Conservation (phyloP, 1,139 yeast genomes). For the Taiozyma onychis region DNA sequence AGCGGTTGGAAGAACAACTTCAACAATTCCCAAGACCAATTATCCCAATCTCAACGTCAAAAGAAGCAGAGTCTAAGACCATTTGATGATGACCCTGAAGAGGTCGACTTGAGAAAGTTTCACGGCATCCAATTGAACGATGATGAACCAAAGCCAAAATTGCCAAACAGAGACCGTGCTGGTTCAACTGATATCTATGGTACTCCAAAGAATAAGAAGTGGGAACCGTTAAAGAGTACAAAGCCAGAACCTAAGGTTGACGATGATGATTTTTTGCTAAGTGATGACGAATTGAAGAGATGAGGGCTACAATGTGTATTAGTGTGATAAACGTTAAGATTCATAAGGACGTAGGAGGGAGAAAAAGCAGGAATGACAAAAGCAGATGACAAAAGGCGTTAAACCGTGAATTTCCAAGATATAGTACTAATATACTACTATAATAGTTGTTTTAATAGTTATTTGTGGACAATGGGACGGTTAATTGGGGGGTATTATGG, state of each 20-base stretch:
- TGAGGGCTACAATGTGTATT: background rate
- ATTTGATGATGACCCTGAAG: conserved; percentile 52
- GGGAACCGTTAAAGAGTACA: conserved; percentile 58
- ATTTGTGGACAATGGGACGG: background rate
- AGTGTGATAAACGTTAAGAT: background rate
- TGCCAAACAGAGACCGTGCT: conserved; percentile 31
- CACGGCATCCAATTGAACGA: conserved; percentile 43
- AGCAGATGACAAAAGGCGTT: background rate
- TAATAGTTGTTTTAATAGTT: background rate
- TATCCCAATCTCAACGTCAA: conserved; percentile 16
- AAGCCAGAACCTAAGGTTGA: conserved; percentile 42
- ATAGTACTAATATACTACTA: no score
- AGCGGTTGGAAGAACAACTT: conserved; percentile 37
- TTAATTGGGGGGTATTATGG: no score
- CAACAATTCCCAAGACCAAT: conserved; percentile 2
- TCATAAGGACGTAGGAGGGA: background rate
- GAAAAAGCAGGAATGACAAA: background rate
- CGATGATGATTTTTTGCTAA: conserved; percentile 70
- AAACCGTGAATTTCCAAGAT: background rate
- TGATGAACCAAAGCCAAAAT: conserved; percentile 32
- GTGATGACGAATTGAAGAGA: conserved; percentile 55
- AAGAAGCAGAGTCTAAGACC: conserved; percentile 13
- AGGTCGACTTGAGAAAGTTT: conserved; percentile 43
- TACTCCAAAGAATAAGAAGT: conserved; percentile 32
- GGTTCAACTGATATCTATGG: conserved; percentile 26